Evolutionary conservation across 345 rosid species (phyloP), one percentile per base, ranked within the genome.

Genomic region (Moricandia arvensis): DNA sequence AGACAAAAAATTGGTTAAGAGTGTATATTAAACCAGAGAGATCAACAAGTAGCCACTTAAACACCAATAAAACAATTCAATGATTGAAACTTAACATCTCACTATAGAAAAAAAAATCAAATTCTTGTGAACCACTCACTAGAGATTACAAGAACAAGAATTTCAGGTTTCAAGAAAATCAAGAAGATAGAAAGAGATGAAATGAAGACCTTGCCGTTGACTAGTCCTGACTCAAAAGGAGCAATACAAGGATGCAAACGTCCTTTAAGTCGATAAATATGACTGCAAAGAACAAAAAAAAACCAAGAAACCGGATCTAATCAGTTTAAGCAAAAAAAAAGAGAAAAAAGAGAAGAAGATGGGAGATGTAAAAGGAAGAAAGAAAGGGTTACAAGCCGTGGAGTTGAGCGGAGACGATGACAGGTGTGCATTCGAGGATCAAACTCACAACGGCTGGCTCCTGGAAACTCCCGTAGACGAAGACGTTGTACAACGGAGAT

Each of bases 231-330:
- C 21, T 79, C 83, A 7, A 76, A 80, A 3, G 94, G 96, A 6
- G 86, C 69, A 72, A 95, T 90, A 68, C 96, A 94, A 0, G 99
- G 94, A 85, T 92, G 90, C 54, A 92, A 88, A 6, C 98, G 91
- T 3, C 87, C 99, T 80, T 84, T 85, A 54, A 95, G 87, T 85
- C 94, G 87, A 53, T 88, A 95, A 67, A 89, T 81, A 59, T 85
- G 93, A 79, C 98, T 95, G 85, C 81, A 57, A 15, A 31, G n/a
- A n/a, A n/a, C n/a, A n/a, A n/a, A n/a, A n/a, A n/a, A n/a, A n/a
- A n/a, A n/a, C n/a, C n/a, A n/a, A 7, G 9, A 65, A 43, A 4
- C 54, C 0, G 12, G 3, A 57, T 12, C 26, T 1, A 2, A 59
- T 29, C 31, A 66, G 9, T 57, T 17, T 57, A 35, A 13, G 33